Base-by-base conservation (phyloP, 768 basidiomycete genomes). In the Amanita exitialis region DNA sequence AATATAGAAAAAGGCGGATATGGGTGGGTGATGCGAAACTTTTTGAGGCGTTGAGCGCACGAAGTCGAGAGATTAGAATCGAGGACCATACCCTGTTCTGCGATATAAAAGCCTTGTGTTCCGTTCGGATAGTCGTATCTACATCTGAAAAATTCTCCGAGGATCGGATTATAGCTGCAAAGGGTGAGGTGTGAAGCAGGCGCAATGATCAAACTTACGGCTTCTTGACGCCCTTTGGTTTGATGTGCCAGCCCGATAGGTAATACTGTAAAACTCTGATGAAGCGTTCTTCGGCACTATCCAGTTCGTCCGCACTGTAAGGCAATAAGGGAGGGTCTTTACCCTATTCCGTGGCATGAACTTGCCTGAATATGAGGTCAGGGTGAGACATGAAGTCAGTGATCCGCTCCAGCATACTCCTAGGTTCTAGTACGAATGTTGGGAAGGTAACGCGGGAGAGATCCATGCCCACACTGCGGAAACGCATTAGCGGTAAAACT, bases 331-430 rank as follows among this genome's bases (percentile, higher is more conserved):
- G 15, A 7, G 35, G 30, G 21, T 20, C 23, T 34, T 27, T 49
- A 32, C 37, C 53, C 16, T 18, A 30, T 44, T 28, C 32, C 12
- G 18, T 20, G 34, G 16, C 39, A 51, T 27, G 32, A 18, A 73
- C 87, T 67, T 67, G 82, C 91, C 90, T 90, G 69, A 95, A 95
- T 60, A 97, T 80, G 63, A 98, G 83, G 70, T 99, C 94, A 27
- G 96, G 93, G 68, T 98, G 96, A 51, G 92, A 86, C 86, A 98
- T 94, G 69, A 99, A 99, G 72, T 99, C 95, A 30, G 96, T 98
- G 60, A 99, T 95, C 57, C 96, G 83, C 72, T 99, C 96, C 44
- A 97, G 80, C 87, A 97, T 91, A 59, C 90, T 92, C 62, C 96
- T 75, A 4, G 96, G 96, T 69, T 99, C 95, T 52, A 99, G 80